A percentile compares a stretch with the other conserved stretches of the same genome.
These are phyloP conservation scores for Seiridium cupressi DNA, from an alignment of 2,329 filamentous ascomycete species.

Conservation along the genomic window DNA sequence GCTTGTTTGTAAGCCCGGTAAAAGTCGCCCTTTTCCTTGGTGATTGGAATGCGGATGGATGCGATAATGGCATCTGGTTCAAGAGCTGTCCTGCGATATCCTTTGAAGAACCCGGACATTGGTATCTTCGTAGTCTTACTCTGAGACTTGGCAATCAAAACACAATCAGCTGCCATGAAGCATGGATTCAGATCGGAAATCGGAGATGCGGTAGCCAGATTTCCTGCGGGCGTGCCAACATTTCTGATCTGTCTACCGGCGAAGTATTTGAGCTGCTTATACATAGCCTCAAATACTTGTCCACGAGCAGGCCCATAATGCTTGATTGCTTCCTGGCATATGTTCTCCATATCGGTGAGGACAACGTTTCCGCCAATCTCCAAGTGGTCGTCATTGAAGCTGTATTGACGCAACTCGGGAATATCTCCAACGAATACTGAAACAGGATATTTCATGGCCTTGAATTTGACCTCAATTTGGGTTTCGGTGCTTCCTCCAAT, in stretches of 20 bases:
- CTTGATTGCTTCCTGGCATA: constrained; percentile 75
- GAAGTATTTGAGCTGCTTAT: constrained; percentile 94
- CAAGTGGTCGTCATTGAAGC: constrained; percentile 75
- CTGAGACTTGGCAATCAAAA: constrained; percentile 76
- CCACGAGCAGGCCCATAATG: constrained; percentile 70
- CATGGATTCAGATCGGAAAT: constrained; percentile 97
- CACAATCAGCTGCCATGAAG: constrained; percentile 81
- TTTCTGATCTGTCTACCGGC: constrained; percentile 95
- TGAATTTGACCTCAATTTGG: constrained; percentile 98
- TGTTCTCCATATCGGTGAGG: constrained; percentile 84
- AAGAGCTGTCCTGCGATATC: constrained; percentile 83
- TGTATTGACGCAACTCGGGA: constrained; percentile 79
- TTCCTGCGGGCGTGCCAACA: constrained; percentile 94
- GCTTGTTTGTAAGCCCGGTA: constrained; percentile 93
- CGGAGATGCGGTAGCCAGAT: constrained; percentile 89
- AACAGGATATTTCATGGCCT: constrained; percentile 83
- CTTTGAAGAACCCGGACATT: constrained; percentile 89
- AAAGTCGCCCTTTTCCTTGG: constrained; percentile 73
- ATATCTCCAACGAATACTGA: constrained; percentile 96
- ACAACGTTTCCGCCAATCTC: constrained; percentile 92
- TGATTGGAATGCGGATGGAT: constrained; percentile 79
- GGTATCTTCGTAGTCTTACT: constrained; percentile 78
- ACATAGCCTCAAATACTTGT: constrained; percentile 85
- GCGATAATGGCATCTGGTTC: constrained; percentile 80
- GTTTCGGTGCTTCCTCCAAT: constrained; percentile 97